These are phyloP conservation scores for Raphanus sativus DNA, from an alignment of 345 rosid genomes.

Conservation along the genomic window DNA sequence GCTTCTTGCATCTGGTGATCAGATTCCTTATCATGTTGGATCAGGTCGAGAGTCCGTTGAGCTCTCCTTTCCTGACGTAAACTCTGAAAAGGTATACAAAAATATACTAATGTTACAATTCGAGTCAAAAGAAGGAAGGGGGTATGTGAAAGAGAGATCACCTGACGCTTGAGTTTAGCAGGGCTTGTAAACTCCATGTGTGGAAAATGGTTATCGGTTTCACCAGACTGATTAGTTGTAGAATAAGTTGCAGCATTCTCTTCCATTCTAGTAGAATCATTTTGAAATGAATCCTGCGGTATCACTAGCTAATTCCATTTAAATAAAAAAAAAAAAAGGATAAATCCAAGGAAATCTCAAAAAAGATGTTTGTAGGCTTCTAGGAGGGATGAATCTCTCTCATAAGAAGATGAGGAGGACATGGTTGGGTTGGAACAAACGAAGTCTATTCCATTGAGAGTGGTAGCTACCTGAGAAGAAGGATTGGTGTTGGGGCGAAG, in stretches of 20 bases:
- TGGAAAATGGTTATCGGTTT: slow-evolving; percentile 37
- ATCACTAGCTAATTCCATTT: slow-evolving; percentile 38
- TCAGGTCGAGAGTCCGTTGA: slow-evolving; percentile 60
- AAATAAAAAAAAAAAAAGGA: background rate
- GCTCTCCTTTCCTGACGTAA: slow-evolving; percentile 64
- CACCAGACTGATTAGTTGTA: slow-evolving; percentile 35
- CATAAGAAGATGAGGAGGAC: background rate
- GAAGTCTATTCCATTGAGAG: background rate
- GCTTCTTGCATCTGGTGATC: slow-evolving; percentile 57
- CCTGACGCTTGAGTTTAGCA: slow-evolving; percentile 82
- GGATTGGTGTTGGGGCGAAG: background rate
- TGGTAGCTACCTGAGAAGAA: background rate
- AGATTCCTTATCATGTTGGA: slow-evolving; percentile 57
- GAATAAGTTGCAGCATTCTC: slow-evolving; percentile 38
- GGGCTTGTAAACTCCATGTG: slow-evolving; percentile 52
- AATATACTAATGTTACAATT: slow-evolving; percentile 15
- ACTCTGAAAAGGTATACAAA: slow-evolving; percentile 46
- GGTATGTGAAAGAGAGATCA: slow-evolving; percentile 37
- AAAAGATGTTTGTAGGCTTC: slow-evolving; percentile 7
- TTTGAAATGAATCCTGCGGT: slow-evolving; percentile 43
- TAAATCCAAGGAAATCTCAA: background rate
- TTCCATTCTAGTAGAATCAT: slow-evolving; percentile 33
- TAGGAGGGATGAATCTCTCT: background rate
- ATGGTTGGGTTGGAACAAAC: background rate
- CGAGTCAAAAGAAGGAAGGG: slow-evolving; percentile 31